Base-by-base conservation (phyloP, 768 basidiomycete species). In the Multifurca ochricompacta region DNA sequence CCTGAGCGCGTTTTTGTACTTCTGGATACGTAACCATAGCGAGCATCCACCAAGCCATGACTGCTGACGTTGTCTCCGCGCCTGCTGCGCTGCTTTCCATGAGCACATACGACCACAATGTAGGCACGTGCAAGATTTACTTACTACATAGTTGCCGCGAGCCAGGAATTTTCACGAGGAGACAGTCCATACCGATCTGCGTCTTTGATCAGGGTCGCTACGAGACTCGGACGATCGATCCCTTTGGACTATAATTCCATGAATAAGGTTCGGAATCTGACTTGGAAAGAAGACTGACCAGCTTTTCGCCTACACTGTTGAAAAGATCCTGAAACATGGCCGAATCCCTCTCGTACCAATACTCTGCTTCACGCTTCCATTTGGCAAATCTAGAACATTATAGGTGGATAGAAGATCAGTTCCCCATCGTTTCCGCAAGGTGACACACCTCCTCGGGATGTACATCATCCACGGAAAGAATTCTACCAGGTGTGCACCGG, bases 291-390 rank as follows among this genome's bases (percentile, higher is more conserved):
- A 25, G 41, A 45, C 48, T 11, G 7, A 59, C 54, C 54, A 47
- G 32, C 16, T 59, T 56, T 19, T 49, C 43, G 19, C 48, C 44
- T 5, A 59, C 54, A 6, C 44, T 18, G 18, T 59, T 27, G 48
- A 45, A 56, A 18, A 61, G 44, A 10, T 43, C 36, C 48, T 41
- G 43, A 23, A 62, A 62, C 51, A 56, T 61, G 7, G 16, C 18
- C 13, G 54, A 56, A 16, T 61, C 60, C 31, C 28, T 42, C 35
- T 43, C 45, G 32, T 62, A 51, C 60, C 60, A 62, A 48, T 53
- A 39, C 28, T 53, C 54, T 4, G 50, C 61, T 3, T 62, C 54
- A 49, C 61, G 61, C 48, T 62, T 62, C 60, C 60, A 62, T 50
- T 59, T 59, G 21, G 57, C 57, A 34, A 58, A 49, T 46, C 57